Evolutionary conservation across 192 early-diverging fungal genomes (phyloP).

Genomic region (Coemansia sp.): DNA sequence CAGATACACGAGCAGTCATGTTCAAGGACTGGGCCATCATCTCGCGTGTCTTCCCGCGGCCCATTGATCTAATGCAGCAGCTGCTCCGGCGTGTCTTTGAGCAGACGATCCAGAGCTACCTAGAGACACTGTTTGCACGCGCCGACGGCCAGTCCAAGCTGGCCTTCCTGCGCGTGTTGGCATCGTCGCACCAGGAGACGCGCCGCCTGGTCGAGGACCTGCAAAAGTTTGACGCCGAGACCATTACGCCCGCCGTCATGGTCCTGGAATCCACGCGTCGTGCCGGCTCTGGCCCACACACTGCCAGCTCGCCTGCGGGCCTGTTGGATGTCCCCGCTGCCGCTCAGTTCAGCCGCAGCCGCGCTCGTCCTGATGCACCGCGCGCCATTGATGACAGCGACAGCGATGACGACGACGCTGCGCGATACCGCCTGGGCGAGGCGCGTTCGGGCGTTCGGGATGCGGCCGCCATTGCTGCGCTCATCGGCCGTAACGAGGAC

Average conservation of each 20-base stretch:
- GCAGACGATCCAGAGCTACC: conserved; percentile 87
- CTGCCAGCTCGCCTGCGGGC: conserved; percentile 30
- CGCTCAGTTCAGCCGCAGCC: conserved; percentile 46
- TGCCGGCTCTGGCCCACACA: no score
- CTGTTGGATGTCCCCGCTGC: conserved; percentile 43
- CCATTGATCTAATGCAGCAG: conserved; percentile 83
- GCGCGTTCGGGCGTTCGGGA: conserved; percentile 43
- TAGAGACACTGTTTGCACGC: conserved; percentile 71
- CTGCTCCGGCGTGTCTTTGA: conserved; percentile 94
- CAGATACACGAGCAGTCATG: conserved; percentile 76
- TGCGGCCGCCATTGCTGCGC: conserved; percentile 38
- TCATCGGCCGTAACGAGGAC: conserved; percentile 47
- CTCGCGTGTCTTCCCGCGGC: conserved; percentile 90
- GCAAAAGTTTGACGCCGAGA: conserved; percentile 69
- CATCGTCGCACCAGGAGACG: conserved; percentile 68
- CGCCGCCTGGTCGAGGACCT: conserved; percentile 67
- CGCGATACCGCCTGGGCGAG: conserved; percentile 34
- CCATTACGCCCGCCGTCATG: conserved; percentile 49
- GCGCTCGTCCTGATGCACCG: conserved; percentile 24
- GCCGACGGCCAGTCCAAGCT: conserved; percentile 68
- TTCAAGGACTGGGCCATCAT: conserved; percentile 87
- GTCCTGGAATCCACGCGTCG: conserved; percentile 40
- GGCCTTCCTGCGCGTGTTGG: conserved; percentile 72
- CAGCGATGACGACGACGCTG: conserved; percentile 38
- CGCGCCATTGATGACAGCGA: conserved; percentile 28